phyloP scores from a whole-genome alignment of 2,329 filamentous ascomycete species.

The Ophiosphaerella narmari region DNA sequence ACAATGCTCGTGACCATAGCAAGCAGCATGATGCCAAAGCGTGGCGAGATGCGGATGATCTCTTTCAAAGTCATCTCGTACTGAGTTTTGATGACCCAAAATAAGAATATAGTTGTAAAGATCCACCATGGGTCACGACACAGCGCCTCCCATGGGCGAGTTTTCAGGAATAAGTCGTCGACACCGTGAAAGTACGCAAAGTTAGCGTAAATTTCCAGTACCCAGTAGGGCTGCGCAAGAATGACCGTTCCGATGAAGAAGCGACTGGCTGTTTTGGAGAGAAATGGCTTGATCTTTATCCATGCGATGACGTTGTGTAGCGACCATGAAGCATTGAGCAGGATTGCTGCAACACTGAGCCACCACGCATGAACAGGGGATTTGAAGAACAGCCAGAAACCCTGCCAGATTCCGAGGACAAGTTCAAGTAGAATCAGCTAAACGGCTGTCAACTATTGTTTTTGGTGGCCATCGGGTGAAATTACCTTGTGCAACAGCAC shows the following conservation, averaged over 20 bases:
- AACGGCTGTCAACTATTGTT: constrained; percentile 16
- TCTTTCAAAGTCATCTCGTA: constrained; percentile 64
- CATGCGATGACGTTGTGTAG: constrained; percentile 70
- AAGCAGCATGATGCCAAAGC: constrained; percentile 65
- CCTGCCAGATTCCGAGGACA: constrained; percentile 61
- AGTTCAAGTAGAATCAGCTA: constrained; percentile 56
- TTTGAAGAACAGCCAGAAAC: constrained; percentile 63
- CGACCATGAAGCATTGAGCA: constrained; percentile 66
- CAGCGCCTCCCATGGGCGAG: constrained; percentile 63
- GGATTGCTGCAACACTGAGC: constrained; percentile 63
- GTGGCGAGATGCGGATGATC: constrained; percentile 64
- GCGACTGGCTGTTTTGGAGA: constrained; percentile 54
- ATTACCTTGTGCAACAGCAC: constrained; percentile 54
- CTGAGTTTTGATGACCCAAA: constrained; percentile 66
- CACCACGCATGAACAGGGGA: constrained; percentile 66
- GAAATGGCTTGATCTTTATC: constrained; percentile 68
- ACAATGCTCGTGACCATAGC: constrained; percentile 65
- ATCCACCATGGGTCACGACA: constrained; percentile 73
- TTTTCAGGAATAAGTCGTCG: constrained; percentile 58
- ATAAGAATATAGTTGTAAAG: constrained; percentile 62
- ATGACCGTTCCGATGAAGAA: constrained; percentile 65
- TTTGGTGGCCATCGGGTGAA: neutral
- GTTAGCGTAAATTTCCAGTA: constrained; percentile 68
- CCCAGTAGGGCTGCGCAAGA: constrained; percentile 66
- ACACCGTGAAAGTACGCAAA: constrained; percentile 66